Conservation (phyloP, 2,329 filamentous ascomycete genomes). For the Trichoderma endophyticum region DNA sequence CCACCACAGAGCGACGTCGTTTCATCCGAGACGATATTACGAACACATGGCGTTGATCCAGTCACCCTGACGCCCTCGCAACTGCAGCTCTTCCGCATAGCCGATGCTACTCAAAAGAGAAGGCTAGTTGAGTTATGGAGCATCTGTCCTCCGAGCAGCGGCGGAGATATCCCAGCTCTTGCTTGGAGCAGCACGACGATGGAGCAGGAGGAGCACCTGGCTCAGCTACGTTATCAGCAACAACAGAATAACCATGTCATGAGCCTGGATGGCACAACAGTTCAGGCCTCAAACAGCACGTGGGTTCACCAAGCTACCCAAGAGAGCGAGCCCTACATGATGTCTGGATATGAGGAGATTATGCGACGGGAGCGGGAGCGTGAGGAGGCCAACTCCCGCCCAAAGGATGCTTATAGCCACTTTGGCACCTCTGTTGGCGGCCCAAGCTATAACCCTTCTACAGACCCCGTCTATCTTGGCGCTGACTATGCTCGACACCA, state of each 20-base stretch:
- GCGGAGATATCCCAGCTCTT: slow-evolving; percentile 50
- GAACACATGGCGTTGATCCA: slow-evolving; percentile 67
- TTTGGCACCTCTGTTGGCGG: slow-evolving; percentile 41
- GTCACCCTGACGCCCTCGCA: slow-evolving; percentile 68
- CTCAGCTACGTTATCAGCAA: slow-evolving; percentile 56
- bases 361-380: slow-evolving; percentile 61
- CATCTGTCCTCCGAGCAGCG: slow-evolving; percentile 67
- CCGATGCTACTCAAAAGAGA: slow-evolving; percentile 67
- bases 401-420: slow-evolving; percentile 44
- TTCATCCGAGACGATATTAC: slow-evolving; percentile 56
- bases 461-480: slow-evolving; percentile 65
- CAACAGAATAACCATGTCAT: slow-evolving; percentile 43
- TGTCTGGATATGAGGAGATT: slow-evolving; percentile 72
- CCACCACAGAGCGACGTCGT: slow-evolving; percentile 47
- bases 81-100: slow-evolving; percentile 73
- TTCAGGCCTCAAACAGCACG: slow-evolving; percentile 52
- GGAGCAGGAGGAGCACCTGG: slow-evolving; percentile 58
- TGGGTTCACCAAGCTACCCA: slow-evolving; percentile 43
- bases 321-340: slow-evolving; percentile 78
- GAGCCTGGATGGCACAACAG: slow-evolving; percentile 53
- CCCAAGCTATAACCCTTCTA: slow-evolving; percentile 51
- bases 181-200: slow-evolving; percentile 53
- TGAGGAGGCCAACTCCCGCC: slow-evolving; percentile 31
- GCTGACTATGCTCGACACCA: slow-evolving; percentile 47
- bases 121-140: slow-evolving; percentile 82